Percentiles rank a stretch among this genome's conserved stretches.
phyloP scores from a whole-genome alignment of 1,284 basidiomycete genomes.

The Puccinia triticina region DNA sequence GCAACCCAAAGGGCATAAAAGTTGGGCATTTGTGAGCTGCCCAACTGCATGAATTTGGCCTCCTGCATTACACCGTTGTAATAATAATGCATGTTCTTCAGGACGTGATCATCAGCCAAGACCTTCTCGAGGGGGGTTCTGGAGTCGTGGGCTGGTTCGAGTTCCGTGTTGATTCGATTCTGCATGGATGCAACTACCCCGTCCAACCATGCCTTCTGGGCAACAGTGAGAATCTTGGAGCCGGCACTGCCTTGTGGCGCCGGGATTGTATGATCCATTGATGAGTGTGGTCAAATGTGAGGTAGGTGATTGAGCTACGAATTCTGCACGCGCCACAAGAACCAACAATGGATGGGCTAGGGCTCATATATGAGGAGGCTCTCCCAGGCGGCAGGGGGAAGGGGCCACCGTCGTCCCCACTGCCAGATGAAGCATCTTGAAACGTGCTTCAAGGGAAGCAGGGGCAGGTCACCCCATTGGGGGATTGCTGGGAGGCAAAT shows the following conservation, averaged over 20 bases:
- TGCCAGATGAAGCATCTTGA: too few species aligned
- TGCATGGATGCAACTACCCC: not conserved
- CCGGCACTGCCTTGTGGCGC: too few species aligned
- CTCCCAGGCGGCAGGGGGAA: too few species aligned
- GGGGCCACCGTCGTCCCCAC: too few species aligned
- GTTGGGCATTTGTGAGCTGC: not conserved
- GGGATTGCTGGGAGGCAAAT: too few species aligned
- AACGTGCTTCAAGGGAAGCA: too few species aligned
- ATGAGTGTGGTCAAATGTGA: not conserved
- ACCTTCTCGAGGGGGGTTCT: constrained; percentile 12
- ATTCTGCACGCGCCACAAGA: too few species aligned
- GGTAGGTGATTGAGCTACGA: too few species aligned
- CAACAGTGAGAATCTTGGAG: not conserved
- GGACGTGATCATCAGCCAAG: not conserved
- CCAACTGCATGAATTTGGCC: not conserved
- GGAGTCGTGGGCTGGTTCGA: not conserved
- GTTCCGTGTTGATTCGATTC: not conserved
- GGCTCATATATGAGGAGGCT: too few species aligned
- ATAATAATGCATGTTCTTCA: not conserved
- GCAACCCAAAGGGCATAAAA: not conserved
- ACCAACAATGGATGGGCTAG: too few species aligned
- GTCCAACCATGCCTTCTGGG: constrained; percentile 1
- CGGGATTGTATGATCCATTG: too few species aligned
- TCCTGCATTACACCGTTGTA: not conserved
- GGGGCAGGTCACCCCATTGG: too few species aligned